Percentiles rank a stretch among this genome's conserved stretches.
Conservation (phyloP, 345 rosid species). For the Salix brachista region DNA sequence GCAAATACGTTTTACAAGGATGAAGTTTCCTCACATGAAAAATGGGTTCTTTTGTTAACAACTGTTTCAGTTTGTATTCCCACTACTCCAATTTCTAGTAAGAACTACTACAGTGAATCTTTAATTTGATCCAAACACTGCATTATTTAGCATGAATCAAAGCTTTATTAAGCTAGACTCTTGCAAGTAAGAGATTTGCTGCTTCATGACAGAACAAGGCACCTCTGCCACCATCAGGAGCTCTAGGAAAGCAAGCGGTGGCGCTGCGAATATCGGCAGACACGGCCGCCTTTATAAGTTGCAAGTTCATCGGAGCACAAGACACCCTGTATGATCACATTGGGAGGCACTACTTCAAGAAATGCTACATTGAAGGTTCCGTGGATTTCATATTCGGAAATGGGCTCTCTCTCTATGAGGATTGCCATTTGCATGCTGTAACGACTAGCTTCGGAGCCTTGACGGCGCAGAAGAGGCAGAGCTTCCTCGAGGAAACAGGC, state of each 20-base stretch:
- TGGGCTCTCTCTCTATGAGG: conserved; percentile 34
- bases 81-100: too few species aligned
- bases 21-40: too few species aligned
- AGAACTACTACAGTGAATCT: too few species aligned
- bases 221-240: conserved; percentile 38
- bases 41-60: background rate
- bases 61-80: background rate
- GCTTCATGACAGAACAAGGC: conserved; percentile 33
- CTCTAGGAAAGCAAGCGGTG: conserved; percentile 41
- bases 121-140: too few species aligned
- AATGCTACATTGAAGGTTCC: conserved; percentile 45
- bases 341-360: conserved; percentile 39
- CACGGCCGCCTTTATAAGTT: conserved; percentile 33
- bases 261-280: conserved; percentile 45
- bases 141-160: too few species aligned
- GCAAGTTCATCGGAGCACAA: conserved; percentile 41
- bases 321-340: conserved; percentile 46
- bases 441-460: conserved; percentile 35
- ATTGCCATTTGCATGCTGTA: conserved; percentile 43
- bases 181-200: background rate
- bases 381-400: conserved; percentile 47
- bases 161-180: too few species aligned
- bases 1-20: too few species aligned
- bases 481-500: conserved; percentile 35
- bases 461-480: conserved; percentile 38